Evolutionary conservation across 225 moss, liverwort and hornwort genomes (phyloP).

Genomic region (Physcomitrium patens): DNA sequence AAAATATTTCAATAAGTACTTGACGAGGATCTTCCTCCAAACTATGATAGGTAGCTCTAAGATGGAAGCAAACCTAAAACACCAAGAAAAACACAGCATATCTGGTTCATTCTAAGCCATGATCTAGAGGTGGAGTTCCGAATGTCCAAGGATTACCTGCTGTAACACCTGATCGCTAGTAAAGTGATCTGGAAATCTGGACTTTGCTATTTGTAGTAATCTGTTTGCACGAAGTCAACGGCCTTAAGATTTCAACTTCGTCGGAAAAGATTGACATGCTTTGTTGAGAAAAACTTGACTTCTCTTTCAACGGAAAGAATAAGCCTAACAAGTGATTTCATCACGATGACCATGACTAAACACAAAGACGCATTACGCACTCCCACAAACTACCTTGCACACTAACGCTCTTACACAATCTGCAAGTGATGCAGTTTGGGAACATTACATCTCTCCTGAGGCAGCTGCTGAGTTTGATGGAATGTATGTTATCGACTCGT

Average conservation of each 20-base stretch:
- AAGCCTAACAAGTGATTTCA: constrained; percentile 10
- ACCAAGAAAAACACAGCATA: neutral
- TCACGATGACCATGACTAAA: constrained; percentile 3
- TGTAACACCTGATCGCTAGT: constrained; percentile 41
- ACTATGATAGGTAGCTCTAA: neutral
- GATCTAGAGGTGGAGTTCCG: neutral
- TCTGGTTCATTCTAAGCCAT: neutral
- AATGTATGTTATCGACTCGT: constrained; percentile 16
- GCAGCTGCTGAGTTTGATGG: neutral
- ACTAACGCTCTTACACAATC: constrained; percentile 7
- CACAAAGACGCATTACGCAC: neutral
- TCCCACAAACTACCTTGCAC: constrained; percentile 2
- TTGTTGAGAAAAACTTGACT: neutral
- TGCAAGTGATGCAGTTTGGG: constrained; percentile 11
- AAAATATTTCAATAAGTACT: constrained; percentile 21
- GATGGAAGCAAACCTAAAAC: neutral
- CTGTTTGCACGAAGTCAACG: constrained; percentile 40
- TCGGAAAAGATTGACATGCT: neutral
- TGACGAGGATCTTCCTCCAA: neutral
- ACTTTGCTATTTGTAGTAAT: constrained; percentile 76
- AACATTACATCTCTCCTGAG: neutral
- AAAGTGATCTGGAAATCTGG: constrained; percentile 55
- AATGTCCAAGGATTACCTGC: constrained; percentile 50
- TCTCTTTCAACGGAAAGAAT: neutral
- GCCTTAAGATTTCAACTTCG: constrained; percentile 6